phyloP scores from a whole-genome alignment of 2,329 filamentous ascomycete species.

The Monilinia fructigena region DNA sequence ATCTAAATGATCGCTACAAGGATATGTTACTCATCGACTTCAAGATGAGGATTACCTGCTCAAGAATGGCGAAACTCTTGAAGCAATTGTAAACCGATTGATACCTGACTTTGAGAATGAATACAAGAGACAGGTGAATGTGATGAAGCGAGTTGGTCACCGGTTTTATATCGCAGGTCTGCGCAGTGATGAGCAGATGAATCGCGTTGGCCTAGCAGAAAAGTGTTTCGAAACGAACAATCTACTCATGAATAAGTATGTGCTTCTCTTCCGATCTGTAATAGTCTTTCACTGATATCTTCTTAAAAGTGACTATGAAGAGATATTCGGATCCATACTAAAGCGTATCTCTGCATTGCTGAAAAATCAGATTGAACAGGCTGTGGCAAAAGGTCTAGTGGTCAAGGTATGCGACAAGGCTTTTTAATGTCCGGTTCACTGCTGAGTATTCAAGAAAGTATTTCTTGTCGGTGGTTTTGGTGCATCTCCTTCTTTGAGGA shows the following conservation, averaged over 20 bases:
- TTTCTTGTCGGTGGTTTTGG: conserved; percentile 35
- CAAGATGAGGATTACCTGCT: conserved; percentile 24
- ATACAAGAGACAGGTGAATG: conserved; percentile 17
- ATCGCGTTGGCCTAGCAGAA: conserved; percentile 10
- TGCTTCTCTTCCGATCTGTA: neutral
- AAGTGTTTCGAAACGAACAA: conserved; percentile 26
- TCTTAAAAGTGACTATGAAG: conserved; percentile 28
- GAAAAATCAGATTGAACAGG: conserved; percentile 23
- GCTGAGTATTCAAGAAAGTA: conserved; percentile 27
- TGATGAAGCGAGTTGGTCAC: neutral
- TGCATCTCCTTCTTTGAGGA: conserved; percentile 28
- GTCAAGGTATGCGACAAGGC: conserved; percentile 22
- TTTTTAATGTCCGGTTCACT: neutral
- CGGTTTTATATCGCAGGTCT: conserved; percentile 26
- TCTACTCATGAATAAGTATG: conserved; percentile 25
- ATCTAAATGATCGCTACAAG: conserved; percentile 24
- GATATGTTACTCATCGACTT: conserved; percentile 19
- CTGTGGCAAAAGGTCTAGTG: conserved; percentile 18
- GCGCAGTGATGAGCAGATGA: conserved; percentile 21
- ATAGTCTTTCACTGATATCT: neutral
- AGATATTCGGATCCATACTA: conserved; percentile 27
- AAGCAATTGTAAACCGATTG: conserved; percentile 19
- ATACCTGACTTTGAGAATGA: conserved; percentile 26
- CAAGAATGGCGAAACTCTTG: conserved; percentile 21
- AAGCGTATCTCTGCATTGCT: conserved; percentile 23